Percentiles rank a stretch among this genome's conserved stretches.
phyloP scores from a whole-genome alignment of 257 asterid species.

The Solanum etuberosum region DNA sequence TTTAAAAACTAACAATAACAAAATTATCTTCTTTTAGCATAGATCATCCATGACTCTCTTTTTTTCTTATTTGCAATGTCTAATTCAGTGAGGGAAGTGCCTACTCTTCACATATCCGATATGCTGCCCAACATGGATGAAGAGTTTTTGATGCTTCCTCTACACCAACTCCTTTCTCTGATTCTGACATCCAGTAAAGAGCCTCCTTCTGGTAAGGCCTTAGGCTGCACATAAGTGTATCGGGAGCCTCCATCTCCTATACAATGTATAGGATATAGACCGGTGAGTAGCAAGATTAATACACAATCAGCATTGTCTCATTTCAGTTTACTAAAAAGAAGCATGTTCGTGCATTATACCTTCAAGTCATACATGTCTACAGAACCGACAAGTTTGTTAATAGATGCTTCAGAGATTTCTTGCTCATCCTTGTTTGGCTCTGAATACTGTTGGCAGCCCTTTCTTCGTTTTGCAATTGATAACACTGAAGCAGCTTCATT shows the following conservation, averaged over 20 bases:
- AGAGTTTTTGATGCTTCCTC: conserved; percentile 57
- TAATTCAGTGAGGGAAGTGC: conserved; percentile 3
- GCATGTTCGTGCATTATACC: conserved; percentile 20
- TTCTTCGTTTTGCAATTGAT: conserved; percentile 45
- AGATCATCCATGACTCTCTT: not conserved
- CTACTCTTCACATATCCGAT: conserved; percentile 70
- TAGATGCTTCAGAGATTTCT: conserved; percentile 48
- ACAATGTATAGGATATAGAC: not conserved
- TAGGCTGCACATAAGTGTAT: conserved; percentile 49
- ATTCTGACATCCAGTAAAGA: conserved; percentile 76
- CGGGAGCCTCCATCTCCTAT: conserved; percentile 77
- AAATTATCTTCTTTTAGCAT: not conserved
- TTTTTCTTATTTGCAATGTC: not conserved
- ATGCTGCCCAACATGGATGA: conserved; percentile 93
- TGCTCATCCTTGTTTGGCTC: conserved; percentile 43
- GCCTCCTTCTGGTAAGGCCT: conserved; percentile 86
- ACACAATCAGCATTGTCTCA: not conserved
- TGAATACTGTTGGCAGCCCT: conserved; percentile 23
- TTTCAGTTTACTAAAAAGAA: not conserved
- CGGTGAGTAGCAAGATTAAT: not conserved
- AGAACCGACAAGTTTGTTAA: conserved; percentile 82
- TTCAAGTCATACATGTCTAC: conserved; percentile 59
- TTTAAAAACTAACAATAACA: not conserved
- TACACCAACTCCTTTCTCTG: conserved; percentile 40
- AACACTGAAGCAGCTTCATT: conserved; percentile 11